A percentile compares a stretch with the other conserved stretches of the same genome.
phyloP scores from a whole-genome alignment of 768 basidiomycete species.

The Tricholoma hemisulphureum region DNA sequence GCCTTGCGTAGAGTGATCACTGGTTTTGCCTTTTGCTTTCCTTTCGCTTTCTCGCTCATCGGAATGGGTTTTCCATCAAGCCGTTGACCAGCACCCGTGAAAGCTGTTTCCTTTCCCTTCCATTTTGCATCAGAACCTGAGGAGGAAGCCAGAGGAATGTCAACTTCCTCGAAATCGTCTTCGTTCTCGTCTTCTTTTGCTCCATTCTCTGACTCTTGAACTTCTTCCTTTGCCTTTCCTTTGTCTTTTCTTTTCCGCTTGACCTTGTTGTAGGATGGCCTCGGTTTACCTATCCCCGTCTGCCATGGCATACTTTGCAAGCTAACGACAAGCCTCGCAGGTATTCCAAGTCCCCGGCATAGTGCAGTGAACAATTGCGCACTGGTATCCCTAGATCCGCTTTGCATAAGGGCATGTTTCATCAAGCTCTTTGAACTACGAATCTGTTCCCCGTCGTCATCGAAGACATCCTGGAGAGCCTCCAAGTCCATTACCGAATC shows the following conservation, averaged over 20 bases:
- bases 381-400: constrained; percentile 81
- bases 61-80: constrained; percentile 36
- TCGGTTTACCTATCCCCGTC: constrained; percentile 58
- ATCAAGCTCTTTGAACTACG: constrained; percentile 82
- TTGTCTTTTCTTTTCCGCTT: constrained; percentile 32
- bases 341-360: constrained; percentile 82
- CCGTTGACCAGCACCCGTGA: constrained; percentile 40
- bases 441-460: constrained; percentile 65
- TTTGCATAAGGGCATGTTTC: constrained; percentile 84
- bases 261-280: constrained; percentile 34
- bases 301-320: constrained; percentile 94
- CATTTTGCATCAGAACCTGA: constrained; percentile 33
- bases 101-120: constrained; percentile 27
- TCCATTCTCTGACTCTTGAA: constrained; percentile 25
- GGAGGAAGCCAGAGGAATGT: constrained; percentile 20
- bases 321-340: constrained; percentile 84
- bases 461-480: constrained; percentile 44
- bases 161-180: constrained; percentile 39
- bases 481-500: constrained; percentile 38
- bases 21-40: constrained; percentile 55
- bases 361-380: constrained; percentile 91
- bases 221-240: constrained; percentile 37
- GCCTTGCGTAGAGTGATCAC: constrained; percentile 58
- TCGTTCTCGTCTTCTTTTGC: constrained; percentile 32
- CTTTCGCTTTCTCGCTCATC: constrained; percentile 52